phyloP scores from a whole-genome alignment of 257 asterid genomes.

The Petrea volubilis region DNA sequence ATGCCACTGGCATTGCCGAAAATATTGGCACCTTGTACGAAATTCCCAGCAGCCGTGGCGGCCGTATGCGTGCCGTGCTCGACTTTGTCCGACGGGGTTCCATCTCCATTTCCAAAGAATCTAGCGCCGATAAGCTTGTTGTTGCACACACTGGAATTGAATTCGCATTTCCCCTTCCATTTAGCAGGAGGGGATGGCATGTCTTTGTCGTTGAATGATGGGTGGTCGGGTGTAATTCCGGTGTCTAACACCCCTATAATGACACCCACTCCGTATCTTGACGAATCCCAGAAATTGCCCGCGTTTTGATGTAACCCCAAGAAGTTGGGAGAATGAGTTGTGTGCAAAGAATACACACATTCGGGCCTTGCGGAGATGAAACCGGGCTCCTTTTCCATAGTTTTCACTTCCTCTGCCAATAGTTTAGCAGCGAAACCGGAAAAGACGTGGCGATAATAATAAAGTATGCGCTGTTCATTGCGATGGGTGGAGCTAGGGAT shows the following conservation, averaged over 20 bases:
- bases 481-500: neutral
- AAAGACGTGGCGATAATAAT: neutral
- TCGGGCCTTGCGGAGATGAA: neutral
- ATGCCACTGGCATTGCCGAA: conserved; percentile 48
- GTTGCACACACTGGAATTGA: conserved; percentile 32
- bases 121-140: conserved; percentile 56
- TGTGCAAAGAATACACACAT: neutral
- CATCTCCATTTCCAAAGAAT: neutral
- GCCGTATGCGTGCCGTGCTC: conserved; percentile 66
- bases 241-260: conserved; percentile 48
- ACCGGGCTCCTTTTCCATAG: neutral
- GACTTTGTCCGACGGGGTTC: conserved; percentile 10
- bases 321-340: neutral
- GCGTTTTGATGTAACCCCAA: neutral
- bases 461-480: neutral
- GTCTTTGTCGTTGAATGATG: conserved; percentile 42
- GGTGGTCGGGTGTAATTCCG: conserved; percentile 41
- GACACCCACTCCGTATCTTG: neutral
- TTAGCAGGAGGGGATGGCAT: conserved; percentile 50
- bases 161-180: conserved; percentile 49
- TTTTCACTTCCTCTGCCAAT: neutral
- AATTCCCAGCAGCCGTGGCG: conserved; percentile 51
- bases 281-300: neutral
- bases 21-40: conserved; percentile 37
- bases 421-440: neutral